Evolutionary conservation across 306 rosid species (phyloP).

Genomic region (Mimosa pudica): DNA sequence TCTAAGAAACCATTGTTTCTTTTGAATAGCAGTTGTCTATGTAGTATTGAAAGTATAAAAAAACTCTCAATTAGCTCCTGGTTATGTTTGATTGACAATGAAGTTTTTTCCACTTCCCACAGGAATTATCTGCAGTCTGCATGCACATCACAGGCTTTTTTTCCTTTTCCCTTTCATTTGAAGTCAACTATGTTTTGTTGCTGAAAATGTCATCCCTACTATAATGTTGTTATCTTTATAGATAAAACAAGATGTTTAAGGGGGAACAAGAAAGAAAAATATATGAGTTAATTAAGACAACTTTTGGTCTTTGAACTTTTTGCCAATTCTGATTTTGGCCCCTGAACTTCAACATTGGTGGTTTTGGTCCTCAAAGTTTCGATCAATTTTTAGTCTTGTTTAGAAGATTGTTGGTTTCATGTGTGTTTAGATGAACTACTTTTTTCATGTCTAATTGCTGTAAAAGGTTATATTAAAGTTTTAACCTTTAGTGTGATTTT

Average conservation of each 20-base stretch:
- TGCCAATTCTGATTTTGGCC: not conserved
- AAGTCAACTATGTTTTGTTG: not conserved
- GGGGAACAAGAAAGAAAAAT: not conserved
- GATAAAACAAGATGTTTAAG: not conserved
- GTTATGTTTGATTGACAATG: not conserved
- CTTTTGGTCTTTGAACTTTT: too few relatives aligned
- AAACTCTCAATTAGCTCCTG: not conserved
- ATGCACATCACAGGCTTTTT: not conserved
- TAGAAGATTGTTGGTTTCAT: too few relatives aligned
- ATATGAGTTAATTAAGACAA: too few relatives aligned
- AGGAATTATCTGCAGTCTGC: not conserved
- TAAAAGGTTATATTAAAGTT: not conserved
- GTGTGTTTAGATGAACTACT: not conserved
- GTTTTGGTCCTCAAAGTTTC: too few relatives aligned
- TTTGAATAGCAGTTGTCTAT: not conserved
- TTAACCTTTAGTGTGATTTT: not conserved
- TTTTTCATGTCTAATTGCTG: not conserved
- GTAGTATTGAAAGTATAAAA: not conserved
- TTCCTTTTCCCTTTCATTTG: not conserved
- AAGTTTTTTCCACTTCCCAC: not conserved
- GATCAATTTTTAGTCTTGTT: too few relatives aligned
- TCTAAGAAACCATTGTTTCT: conserved; percentile 17
- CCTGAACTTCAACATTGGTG: too few relatives aligned
- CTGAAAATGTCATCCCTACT: not conserved
- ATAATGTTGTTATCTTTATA: not conserved